Evolutionary conservation across 164 flowering plant species (phyloP).

Genomic region (Nymphaea colorata): DNA sequence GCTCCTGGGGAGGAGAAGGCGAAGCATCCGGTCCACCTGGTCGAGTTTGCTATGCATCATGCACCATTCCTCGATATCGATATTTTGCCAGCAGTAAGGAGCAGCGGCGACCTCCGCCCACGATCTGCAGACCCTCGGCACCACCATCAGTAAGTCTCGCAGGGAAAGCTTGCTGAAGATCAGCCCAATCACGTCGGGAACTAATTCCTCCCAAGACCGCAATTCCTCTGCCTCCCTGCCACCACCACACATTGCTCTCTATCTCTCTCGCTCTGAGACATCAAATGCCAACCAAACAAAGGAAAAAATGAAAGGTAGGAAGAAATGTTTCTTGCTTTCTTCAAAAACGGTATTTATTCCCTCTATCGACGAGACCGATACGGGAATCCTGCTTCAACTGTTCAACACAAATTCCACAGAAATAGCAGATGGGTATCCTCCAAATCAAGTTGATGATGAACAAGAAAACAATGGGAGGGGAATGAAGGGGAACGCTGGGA

Average conservation of each 20-base stretch:
- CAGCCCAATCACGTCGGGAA: conserved; percentile 69
- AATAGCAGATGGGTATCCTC: too few relatives aligned
- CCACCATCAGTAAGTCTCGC: conserved; percentile 49
- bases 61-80: conserved; percentile 83
- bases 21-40: conserved; percentile 42
- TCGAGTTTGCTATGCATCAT: conserved; percentile 17
- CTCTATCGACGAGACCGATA: too few relatives aligned
- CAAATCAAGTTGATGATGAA: too few relatives aligned
- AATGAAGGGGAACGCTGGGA: too few relatives aligned
- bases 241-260: neutral
- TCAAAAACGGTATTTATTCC: neutral
- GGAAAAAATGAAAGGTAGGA: neutral
- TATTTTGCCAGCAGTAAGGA: conserved; percentile 95
- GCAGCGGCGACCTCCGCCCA: conserved; percentile 62
- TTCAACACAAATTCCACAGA: too few relatives aligned
- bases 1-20: conserved; percentile 47
- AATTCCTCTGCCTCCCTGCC: conserved; percentile 39
- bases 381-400: too few relatives aligned
- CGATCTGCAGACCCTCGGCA: conserved; percentile 83
- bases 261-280: neutral
- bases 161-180: conserved; percentile 66
- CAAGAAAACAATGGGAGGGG: too few relatives aligned
- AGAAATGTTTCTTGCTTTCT: neutral
- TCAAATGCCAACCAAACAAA: neutral
- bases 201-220: conserved; percentile 64